Percentiles rank a stretch among this genome's conserved stretches.
phyloP scores from a whole-genome alignment of 2,329 filamentous ascomycete species.

The Fusarium algeriense region DNA sequence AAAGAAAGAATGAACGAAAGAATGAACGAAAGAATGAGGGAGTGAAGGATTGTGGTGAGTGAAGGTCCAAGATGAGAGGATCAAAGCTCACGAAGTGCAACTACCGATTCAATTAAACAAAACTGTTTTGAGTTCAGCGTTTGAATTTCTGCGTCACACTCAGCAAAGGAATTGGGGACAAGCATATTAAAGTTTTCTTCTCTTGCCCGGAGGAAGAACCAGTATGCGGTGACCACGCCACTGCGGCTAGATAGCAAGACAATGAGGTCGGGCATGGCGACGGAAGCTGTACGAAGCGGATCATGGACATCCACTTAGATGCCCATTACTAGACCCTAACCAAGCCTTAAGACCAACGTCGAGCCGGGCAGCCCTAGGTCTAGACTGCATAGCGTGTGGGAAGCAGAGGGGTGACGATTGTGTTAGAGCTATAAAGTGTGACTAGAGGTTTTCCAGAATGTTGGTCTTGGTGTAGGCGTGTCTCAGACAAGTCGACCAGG shows the following conservation, averaged over 20 bases:
- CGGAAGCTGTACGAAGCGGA: conserved; percentile 22
- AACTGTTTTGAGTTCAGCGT: conserved; percentile 12
- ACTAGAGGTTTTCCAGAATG: neutral
- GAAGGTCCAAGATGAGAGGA: conserved; percentile 6
- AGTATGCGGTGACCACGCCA: conserved; percentile 28
- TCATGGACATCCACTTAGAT: conserved; percentile 11
- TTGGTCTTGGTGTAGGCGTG: conserved; percentile 2
- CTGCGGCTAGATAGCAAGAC: conserved; percentile 17
- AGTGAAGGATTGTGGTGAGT: conserved; percentile 18
- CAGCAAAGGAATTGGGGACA: conserved; percentile 5
- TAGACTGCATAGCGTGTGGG: conserved; percentile 6
- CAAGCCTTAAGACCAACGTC: conserved; percentile 16
- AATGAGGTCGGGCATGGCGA: conserved; percentile 35
- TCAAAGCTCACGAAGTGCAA: conserved; percentile 10
- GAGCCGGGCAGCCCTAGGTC: conserved; percentile 10
- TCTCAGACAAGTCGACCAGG: conserved; percentile 7
- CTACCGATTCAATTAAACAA: conserved; percentile 28
- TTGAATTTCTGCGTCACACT: conserved; percentile 20
- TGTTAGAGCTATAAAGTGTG: neutral
- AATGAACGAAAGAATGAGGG: conserved; percentile 19
- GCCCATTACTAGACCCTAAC: conserved; percentile 16
- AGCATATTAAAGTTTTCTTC: conserved; percentile 30
- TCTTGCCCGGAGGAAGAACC: conserved; percentile 16
- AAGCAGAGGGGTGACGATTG: conserved; percentile 34
- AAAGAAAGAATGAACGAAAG: neutral